Evolutionary conservation across 2,329 filamentous ascomycete species (phyloP).

Genomic region (Pleochaeta shiraiana): DNA sequence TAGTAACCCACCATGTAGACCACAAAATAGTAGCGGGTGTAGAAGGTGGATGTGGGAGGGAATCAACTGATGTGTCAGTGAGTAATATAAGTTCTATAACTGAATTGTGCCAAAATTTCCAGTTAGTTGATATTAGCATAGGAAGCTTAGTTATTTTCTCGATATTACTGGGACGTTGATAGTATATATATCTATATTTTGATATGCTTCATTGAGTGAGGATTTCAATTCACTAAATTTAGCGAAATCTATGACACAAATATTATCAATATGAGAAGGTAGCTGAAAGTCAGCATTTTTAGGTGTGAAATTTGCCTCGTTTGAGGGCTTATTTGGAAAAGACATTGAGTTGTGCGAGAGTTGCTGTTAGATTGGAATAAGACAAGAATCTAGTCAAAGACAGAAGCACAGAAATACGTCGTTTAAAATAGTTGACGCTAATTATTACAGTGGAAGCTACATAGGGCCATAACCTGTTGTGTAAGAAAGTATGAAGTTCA

Average conservation of each 20-base stretch:
- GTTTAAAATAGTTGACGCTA: background rate
- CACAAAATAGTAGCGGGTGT: background rate
- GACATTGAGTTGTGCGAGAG: background rate
- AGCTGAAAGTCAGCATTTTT: background rate
- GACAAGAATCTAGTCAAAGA: background rate
- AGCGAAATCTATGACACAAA: too few species aligned
- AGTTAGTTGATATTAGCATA: background rate
- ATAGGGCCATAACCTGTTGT: background rate
- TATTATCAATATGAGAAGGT: too few species aligned
- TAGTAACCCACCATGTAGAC: background rate
- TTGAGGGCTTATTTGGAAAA: too few species aligned
- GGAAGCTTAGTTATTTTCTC: background rate
- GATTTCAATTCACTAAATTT: too few species aligned
- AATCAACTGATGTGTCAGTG: background rate
- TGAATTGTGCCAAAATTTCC: background rate
- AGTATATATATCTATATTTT: background rate
- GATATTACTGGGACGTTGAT: background rate
- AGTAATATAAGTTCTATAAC: background rate
- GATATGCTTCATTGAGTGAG: background rate
- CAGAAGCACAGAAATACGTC: background rate
- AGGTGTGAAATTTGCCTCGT: background rate
- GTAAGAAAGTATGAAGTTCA: background rate
- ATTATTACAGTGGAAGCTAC: background rate
- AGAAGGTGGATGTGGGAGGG: background rate
- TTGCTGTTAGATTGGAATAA: background rate